phyloP scores from a whole-genome alignment of 805 yeast species.

The Hanseniaspora nectarophila region DNA sequence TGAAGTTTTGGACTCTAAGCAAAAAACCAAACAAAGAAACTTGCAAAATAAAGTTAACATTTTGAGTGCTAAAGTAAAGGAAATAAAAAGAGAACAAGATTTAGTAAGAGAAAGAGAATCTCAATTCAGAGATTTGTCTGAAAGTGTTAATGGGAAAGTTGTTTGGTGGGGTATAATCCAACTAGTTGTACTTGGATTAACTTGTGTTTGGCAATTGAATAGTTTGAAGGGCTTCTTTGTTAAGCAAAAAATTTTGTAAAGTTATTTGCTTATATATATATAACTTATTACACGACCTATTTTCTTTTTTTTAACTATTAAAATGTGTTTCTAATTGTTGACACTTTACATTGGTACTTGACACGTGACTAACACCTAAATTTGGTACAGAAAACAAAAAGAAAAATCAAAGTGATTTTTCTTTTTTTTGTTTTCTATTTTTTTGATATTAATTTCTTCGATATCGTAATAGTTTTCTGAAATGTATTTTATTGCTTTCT shows the following conservation, averaged over 20 bases:
- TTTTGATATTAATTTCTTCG: background rate
- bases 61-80: conserved; percentile 44
- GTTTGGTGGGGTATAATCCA: conserved; percentile 66
- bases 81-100: conserved; percentile 54
- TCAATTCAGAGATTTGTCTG: conserved; percentile 58
- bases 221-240: conserved; percentile 67
- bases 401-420: background rate
- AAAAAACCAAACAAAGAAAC: conserved; percentile 42
- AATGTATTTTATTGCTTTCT: no score
- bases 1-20: conserved; percentile 52
- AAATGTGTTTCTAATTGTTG: no score
- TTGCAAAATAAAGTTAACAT: conserved; percentile 47
- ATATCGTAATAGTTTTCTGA: no score
- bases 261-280: background rate
- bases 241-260: conserved; percentile 47
- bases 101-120: conserved; percentile 67
- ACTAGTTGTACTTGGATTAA: conserved; percentile 47
- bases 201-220: conserved; percentile 63
- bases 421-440: background rate
- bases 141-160: conserved; percentile 55
- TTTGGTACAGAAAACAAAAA: background rate
- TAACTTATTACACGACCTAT: no score
- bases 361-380: background rate
- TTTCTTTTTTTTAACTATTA: no score
- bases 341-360: no score